Conservation (phyloP, 1,284 basidiomycete genomes). For the Heliocybe sulcata region DNA sequence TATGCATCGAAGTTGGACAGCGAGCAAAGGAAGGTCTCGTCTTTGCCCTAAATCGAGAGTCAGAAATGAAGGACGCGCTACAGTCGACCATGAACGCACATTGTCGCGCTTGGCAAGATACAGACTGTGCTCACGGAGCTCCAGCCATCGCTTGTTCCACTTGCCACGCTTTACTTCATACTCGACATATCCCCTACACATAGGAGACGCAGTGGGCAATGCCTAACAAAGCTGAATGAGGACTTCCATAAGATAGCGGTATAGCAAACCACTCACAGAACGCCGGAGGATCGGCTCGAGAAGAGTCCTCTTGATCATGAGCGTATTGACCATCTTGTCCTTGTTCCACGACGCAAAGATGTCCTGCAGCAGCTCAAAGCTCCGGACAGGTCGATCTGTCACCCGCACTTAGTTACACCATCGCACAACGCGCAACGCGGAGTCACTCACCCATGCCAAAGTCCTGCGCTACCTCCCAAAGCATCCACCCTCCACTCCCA, state of each 20-base stretch:
- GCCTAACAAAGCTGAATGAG: too few relatives aligned
- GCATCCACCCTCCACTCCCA: conserved; percentile 65
- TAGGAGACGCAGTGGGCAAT: conserved; percentile 67
- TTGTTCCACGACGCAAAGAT: conserved; percentile 81
- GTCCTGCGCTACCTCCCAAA: conserved; percentile 75
- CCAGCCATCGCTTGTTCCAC: conserved; percentile 86
- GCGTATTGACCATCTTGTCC: conserved; percentile 67
- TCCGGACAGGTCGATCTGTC: conserved; percentile 78
- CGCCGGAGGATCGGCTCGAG: conserved; percentile 49
- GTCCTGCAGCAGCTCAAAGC: conserved; percentile 70
- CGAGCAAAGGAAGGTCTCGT: conserved; percentile 73
- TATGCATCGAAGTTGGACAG: conserved; percentile 85
- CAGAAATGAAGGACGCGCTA: conserved; percentile 4
- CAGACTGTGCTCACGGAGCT: conserved; percentile 76
- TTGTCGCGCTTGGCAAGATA: conserved; percentile 85
- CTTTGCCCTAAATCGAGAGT: conserved; percentile 59
- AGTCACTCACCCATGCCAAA: conserved; percentile 71
- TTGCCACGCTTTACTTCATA: conserved; percentile 85
- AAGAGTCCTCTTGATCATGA: conserved; percentile 69
- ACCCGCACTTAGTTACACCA: neutral
- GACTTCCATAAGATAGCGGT: too few relatives aligned
- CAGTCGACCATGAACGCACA: conserved; percentile 32
- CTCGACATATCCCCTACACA: conserved; percentile 69
- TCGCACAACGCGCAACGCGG: conserved; percentile 3
- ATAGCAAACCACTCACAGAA: conserved; percentile 41